Evolutionary conservation across 192 early-diverging fungal species (phyloP), one percentile per base, ranked within the genome.

Genomic region (Ambispora gerdemannii): DNA sequence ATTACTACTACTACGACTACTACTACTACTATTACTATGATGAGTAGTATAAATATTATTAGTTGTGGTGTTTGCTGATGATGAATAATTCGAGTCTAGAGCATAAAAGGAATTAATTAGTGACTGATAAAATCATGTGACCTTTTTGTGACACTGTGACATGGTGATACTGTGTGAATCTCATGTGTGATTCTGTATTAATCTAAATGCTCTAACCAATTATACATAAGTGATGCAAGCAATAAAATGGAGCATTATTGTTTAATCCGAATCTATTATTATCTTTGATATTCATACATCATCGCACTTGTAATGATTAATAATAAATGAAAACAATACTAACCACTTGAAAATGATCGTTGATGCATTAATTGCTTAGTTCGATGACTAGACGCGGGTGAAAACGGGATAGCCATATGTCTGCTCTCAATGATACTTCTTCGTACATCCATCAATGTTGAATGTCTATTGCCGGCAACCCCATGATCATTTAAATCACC

Each of bases 391-490:
- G 2, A 28, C 55, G 24, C 24, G 11, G 13, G 4, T 20, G 13
- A 20, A 30, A 58, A 58, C 11, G 55, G 1, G 1, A 4, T 58
- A 13, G 6, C 0, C 6, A 58, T 58, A 1, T 58, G 55, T 30
- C 55, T 58, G 24, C 4, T 58, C 1, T 58, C 55, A 20, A 58
- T 20, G 11, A 58, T 20, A 1, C 19, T 20, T 58, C 24, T 58
- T 30, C 55, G 13, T 11, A 58, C 55, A 58, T 58, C 55, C 55
- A 58, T 58, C 24, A 58, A 30, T 0, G 50, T 50, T 50, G 50
- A n/a, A 43, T 43, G 6, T 43, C 38, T 6, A 43, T 43, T 43
- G 15, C 15, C 15, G 15, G 7, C 38, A 43, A 43, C 7, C 38
- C 15, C 7, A 43, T 15, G 6, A 15, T 10, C 7, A 15, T 43